Evolutionary conservation across 805 yeast species (phyloP).

Genomic region (Torulaspora quercuum): DNA sequence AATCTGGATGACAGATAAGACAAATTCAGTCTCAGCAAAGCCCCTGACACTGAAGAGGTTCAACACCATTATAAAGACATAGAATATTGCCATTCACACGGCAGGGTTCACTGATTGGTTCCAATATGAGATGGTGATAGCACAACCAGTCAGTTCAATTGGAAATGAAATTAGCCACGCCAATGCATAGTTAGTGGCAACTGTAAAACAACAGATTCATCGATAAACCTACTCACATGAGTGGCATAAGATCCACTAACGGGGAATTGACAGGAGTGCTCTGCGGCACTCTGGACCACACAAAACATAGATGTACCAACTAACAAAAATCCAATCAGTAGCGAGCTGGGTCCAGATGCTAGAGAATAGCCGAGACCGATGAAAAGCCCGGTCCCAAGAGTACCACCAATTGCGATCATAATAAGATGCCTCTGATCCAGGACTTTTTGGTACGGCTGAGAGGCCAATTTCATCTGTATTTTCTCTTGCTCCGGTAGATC

Average conservation of each 20-base stretch:
- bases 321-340: conserved; percentile 25
- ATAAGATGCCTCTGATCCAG: conserved; percentile 29
- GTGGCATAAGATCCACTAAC: conserved; percentile 54
- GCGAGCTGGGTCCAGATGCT: conserved; percentile 31
- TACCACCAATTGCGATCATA: conserved; percentile 36
- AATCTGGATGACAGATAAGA: conserved; percentile 44
- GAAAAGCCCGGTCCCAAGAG: conserved; percentile 34
- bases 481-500: conserved; percentile 15
- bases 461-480: conserved; percentile 15
- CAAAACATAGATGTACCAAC: conserved; percentile 32
- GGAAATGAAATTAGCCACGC: conserved; percentile 56
- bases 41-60: conserved; percentile 52
- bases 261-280: conserved; percentile 51
- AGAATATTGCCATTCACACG: conserved; percentile 30
- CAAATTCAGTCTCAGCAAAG: conserved; percentile 54
- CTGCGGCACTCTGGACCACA: conserved; percentile 36
- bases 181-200: conserved; percentile 55
- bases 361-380: conserved; percentile 31
- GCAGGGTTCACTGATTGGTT: conserved; percentile 25
- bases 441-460: conserved; percentile 21
- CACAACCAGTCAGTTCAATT: conserved; percentile 52
- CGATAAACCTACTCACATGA: conserved; percentile 56
- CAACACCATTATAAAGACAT: conserved; percentile 40
- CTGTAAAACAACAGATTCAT: conserved; percentile 57
- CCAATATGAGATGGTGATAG: conserved; percentile 52